These are phyloP conservation scores for Aspergillus melleus DNA, from an alignment of 2,329 filamentous ascomycete genomes.

Conservation along the genomic window DNA sequence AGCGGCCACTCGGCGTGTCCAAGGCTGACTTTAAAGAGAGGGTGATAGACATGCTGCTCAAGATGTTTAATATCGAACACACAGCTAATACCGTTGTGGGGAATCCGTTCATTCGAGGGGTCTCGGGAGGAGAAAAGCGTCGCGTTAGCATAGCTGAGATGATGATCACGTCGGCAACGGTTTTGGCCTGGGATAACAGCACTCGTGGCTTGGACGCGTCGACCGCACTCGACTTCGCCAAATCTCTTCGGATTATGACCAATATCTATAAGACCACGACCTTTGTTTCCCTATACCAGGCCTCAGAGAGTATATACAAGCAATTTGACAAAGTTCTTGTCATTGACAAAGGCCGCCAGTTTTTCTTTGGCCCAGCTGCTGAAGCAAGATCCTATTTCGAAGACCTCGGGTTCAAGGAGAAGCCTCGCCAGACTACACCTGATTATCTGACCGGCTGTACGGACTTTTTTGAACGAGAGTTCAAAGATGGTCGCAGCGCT, in stretches of 20 bases:
- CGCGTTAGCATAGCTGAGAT: constrained; percentile 81
- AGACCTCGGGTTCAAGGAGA: constrained; percentile 69
- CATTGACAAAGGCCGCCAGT: constrained; percentile 72
- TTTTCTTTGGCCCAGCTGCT: constrained; percentile 69
- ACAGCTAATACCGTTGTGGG: constrained; percentile 83
- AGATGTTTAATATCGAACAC: constrained; percentile 94
- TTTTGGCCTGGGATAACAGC: constrained; percentile 75
- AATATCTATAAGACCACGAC: constrained; percentile 82
- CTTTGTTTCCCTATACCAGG: constrained; percentile 84
- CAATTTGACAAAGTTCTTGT: constrained; percentile 84
- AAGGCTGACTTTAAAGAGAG: constrained; percentile 74
- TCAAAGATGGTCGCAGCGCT: constrained; percentile 65
- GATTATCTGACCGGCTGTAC: constrained; percentile 83
- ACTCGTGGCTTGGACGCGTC: constrained; percentile 69
- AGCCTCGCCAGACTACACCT: constrained; percentile 75
- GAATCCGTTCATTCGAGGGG: constrained; percentile 75
- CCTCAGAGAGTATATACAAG: constrained; percentile 76
- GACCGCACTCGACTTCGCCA: constrained; percentile 66
- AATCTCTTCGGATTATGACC: constrained; percentile 75
- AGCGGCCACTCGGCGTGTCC: constrained; percentile 71
- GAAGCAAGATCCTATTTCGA: constrained; percentile 76
- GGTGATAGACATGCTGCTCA: constrained; percentile 71
- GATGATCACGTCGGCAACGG: constrained; percentile 71
- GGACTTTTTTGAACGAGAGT: constrained; percentile 79
- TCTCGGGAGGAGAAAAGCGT: constrained; percentile 77